phyloP scores from a whole-genome alignment of 306 rosid species.

The Trifolium subterraneum region DNA sequence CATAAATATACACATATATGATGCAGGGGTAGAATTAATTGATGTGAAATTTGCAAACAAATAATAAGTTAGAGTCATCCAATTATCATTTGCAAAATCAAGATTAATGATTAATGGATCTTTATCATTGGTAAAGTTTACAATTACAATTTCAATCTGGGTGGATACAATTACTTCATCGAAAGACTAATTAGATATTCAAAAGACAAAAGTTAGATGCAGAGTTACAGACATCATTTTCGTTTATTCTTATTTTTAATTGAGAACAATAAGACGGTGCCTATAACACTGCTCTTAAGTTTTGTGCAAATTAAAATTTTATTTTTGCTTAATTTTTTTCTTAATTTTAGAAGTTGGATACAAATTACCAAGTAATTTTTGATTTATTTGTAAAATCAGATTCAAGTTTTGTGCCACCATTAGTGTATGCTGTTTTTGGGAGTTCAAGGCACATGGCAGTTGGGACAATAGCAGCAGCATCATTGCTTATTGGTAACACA shows the following conservation, averaged over 20 bases:
- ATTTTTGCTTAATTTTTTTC: background rate
- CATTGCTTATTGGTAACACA: constrained; percentile 59
- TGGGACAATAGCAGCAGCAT: constrained; percentile 83
- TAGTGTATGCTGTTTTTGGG: constrained; percentile 75
- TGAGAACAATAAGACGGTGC: background rate
- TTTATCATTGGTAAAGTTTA: background rate
- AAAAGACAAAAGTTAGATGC: too few species aligned
- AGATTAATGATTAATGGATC: background rate
- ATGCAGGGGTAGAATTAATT: background rate
- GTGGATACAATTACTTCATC: too few species aligned
- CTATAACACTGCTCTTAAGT: too few species aligned
- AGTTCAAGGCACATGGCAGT: constrained; percentile 87
- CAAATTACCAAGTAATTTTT: background rate
- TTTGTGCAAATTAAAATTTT: background rate
- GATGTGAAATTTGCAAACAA: background rate
- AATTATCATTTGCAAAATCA: too few species aligned
- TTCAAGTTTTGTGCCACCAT: constrained; percentile 83
- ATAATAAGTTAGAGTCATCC: too few species aligned
- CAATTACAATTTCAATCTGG: background rate
- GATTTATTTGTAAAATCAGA: constrained; percentile 47
- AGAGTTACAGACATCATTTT: too few species aligned
- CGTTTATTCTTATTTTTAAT: too few species aligned
- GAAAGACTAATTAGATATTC: too few species aligned
- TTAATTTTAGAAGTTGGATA: background rate
- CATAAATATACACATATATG: background rate